These are phyloP conservation scores for Debaryomycetaceae sp. DNA, from an alignment of 1,139 yeast genomes.

Conservation along the genomic window DNA sequence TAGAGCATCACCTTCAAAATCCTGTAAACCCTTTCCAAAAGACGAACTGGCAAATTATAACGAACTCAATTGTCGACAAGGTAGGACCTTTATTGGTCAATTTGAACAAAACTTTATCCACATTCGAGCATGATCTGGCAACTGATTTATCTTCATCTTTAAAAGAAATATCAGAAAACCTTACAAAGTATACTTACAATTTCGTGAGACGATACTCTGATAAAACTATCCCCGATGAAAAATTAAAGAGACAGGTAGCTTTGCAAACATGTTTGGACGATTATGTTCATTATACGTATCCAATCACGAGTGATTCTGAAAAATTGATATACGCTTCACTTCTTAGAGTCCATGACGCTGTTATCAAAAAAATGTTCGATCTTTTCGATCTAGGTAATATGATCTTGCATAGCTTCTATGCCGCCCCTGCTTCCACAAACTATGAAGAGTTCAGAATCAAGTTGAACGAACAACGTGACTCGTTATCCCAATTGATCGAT, in stretches of 20 bases:
- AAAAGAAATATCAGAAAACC: constrained; percentile 20
- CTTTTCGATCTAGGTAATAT: constrained; percentile 22
- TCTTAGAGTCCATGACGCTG: constrained; percentile 25
- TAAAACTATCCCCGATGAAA: constrained; percentile 6
- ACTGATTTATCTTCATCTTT: not conserved
- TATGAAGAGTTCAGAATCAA: constrained; percentile 1
- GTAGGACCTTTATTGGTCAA: constrained; percentile 44
- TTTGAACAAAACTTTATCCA: constrained; percentile 21
- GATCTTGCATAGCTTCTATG: constrained; percentile 15
- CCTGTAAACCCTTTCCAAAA: constrained; percentile 32
- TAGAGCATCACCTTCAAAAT: constrained; percentile 23
- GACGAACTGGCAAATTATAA: constrained; percentile 50
- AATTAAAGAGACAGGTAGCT: constrained; percentile 15
- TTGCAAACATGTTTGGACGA: constrained; percentile 33
- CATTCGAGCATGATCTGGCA: constrained; percentile 1
- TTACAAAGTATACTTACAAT: constrained; percentile 32
- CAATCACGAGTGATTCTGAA: constrained; percentile 33
- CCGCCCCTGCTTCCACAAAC: constrained; percentile 6
- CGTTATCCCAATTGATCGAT: constrained; percentile 1
- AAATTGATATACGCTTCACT: constrained; percentile 43
- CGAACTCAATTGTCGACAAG: constrained; percentile 43
- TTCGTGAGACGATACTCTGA: constrained; percentile 35
- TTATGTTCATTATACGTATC: constrained; percentile 36
- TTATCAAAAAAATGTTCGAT: constrained; percentile 30
- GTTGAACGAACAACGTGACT: constrained; percentile 4